Evolutionary conservation across 306 rosid genomes (phyloP).

Genomic region (Castanospermum australe): DNA sequence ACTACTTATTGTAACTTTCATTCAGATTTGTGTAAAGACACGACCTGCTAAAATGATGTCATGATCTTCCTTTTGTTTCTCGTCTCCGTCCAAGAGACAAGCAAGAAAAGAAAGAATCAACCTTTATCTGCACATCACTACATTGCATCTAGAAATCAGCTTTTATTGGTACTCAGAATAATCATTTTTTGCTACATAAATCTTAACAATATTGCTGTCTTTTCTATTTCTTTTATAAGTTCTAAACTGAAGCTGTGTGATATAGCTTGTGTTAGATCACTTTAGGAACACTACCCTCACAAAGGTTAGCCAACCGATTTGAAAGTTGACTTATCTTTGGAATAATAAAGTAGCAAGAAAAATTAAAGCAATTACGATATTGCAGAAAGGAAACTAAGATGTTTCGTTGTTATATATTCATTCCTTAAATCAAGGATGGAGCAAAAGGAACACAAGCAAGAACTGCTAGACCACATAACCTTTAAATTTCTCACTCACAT

Average conservation of each 20-base stretch:
- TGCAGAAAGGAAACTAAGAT: constrained; percentile 4
- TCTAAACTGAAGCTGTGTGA: too few relatives aligned
- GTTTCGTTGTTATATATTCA: constrained; percentile 44
- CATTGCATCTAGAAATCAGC: too few relatives aligned
- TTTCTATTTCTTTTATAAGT: neutral
- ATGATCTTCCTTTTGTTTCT: too few relatives aligned
- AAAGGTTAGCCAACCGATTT: too few relatives aligned
- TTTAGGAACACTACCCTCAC: too few relatives aligned
- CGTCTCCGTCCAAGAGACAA: too few relatives aligned
- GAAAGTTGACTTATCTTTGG: neutral
- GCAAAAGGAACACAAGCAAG: constrained; percentile 37
- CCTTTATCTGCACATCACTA: too few relatives aligned
- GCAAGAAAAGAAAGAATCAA: too few relatives aligned
- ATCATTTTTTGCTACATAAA: neutral
- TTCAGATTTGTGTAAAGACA: constrained; percentile 13
- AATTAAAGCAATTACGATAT: constrained; percentile 6
- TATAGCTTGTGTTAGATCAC: neutral
- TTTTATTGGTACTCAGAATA: neutral
- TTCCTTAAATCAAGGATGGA: constrained; percentile 46
- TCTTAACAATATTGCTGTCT: neutral
- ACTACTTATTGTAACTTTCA: neutral
- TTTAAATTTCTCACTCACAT: constrained; percentile 58
- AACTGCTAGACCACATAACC: constrained; percentile 31
- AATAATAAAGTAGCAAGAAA: neutral
- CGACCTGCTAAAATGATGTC: too few relatives aligned